Conservation (phyloP, 352 stramenopile genomes). For the Pythium guiyangense region DNA sequence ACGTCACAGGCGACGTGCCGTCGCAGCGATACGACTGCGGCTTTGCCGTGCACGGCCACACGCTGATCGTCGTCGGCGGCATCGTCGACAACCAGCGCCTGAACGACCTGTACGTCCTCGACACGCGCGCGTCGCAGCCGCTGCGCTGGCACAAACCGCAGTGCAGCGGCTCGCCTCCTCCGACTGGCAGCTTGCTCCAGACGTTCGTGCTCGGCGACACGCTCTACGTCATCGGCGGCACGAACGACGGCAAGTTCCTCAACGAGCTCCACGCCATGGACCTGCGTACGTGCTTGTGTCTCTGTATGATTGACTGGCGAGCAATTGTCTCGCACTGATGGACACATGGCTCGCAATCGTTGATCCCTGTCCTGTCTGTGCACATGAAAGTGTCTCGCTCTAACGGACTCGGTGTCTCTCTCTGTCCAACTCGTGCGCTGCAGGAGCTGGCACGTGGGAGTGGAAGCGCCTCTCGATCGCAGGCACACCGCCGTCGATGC, state of each 20-base stretch:
- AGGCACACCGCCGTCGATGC: constrained; percentile 45
- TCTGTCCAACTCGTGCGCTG: constrained; percentile 1
- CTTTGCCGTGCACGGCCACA: constrained; percentile 30
- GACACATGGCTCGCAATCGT: background rate
- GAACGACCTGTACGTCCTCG: constrained; percentile 47
- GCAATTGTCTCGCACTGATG: background rate
- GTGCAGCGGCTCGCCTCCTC: constrained; percentile 29
- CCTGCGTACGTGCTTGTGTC: constrained; percentile 29
- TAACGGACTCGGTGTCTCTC: background rate
- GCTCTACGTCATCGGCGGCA: constrained; percentile 54
- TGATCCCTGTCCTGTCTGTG: background rate
- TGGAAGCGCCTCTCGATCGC: constrained; percentile 44
- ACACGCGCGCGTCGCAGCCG: constrained; percentile 20
- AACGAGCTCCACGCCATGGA: constrained; percentile 47
- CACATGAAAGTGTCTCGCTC: too few species aligned
- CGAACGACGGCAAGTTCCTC: constrained; percentile 54
- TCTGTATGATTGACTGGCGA: background rate
- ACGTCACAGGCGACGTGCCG: constrained; percentile 21
- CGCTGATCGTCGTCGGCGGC: constrained; percentile 53
- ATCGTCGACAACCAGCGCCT: constrained; percentile 51
- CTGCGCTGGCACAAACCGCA: constrained; percentile 29
- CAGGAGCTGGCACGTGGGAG: constrained; percentile 37
- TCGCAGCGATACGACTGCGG: constrained; percentile 51
- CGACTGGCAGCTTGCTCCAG: constrained; percentile 40
- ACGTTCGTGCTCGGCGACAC: constrained; percentile 41